Evolutionary conservation across 2,329 filamentous ascomycete genomes (phyloP).

Genomic region (Zymoseptoria brevis): DNA sequence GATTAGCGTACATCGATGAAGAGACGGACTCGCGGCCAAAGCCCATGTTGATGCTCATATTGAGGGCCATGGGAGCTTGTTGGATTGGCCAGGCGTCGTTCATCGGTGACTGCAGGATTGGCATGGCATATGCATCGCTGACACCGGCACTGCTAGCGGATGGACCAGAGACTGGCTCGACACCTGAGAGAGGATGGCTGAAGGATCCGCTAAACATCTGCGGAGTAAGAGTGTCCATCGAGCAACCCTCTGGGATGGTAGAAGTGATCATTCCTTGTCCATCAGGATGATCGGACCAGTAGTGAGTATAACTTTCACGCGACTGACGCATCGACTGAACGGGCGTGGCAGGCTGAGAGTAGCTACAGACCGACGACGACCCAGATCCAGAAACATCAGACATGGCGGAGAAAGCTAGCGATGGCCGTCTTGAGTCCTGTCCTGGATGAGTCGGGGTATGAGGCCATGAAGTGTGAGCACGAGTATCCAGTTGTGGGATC

Average conservation of each 20-base stretch:
- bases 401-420: slow-evolving; percentile 16
- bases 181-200: not conserved
- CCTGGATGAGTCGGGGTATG: slow-evolving; percentile 24
- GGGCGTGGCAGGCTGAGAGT: slow-evolving; percentile 22
- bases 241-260: slow-evolving; percentile 5
- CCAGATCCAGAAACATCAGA: slow-evolving; percentile 19
- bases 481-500: slow-evolving; percentile 22
- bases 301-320: slow-evolving; percentile 4
- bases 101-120: not conserved
- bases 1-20: slow-evolving; percentile 10
- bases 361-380: slow-evolving; percentile 13
- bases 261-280: slow-evolving; percentile 5
- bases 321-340: slow-evolving; percentile 10
- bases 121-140: not conserved
- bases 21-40: not conserved
- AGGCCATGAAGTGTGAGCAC: slow-evolving; percentile 8
- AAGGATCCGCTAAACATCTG: slow-evolving; percentile 4
- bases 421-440: slow-evolving; percentile 23
- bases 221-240: slow-evolving; percentile 1
- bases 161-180: not conserved
- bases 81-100: not conserved
- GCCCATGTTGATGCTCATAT: not conserved
- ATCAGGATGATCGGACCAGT: slow-evolving; percentile 14
- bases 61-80: not conserved
- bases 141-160: not conserved